These are phyloP conservation scores for Oryza punctata DNA, from an alignment of 176 grass and related monocot genomes.

Conservation along the genomic window DNA sequence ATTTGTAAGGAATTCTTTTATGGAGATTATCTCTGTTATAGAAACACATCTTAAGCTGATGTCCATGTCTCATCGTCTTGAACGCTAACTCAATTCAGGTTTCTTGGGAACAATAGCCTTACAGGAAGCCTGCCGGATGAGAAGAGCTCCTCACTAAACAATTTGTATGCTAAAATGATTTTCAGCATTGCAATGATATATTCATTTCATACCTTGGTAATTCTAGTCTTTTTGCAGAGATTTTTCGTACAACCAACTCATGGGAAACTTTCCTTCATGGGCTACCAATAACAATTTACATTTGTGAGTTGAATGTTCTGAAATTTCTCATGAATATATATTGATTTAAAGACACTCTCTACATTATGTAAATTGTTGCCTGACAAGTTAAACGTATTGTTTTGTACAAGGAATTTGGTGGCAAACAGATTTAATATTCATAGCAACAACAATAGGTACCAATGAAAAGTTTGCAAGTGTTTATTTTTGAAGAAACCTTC, in stretches of 20 bases:
- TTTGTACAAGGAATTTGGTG: slow-evolving; percentile 62
- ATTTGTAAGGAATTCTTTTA: slow-evolving; percentile 62
- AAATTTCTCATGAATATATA: neutral
- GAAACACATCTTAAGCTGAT: neutral
- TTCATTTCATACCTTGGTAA: slow-evolving; percentile 4
- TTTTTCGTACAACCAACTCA: slow-evolving; percentile 89
- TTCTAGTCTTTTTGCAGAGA: slow-evolving; percentile 60
- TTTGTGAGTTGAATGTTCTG: slow-evolving; percentile 59
- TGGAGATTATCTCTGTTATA: neutral
- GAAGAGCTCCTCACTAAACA: slow-evolving; percentile 56
- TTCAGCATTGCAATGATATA: neutral
- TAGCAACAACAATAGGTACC: slow-evolving; percentile 51
- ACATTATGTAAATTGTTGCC: neutral
- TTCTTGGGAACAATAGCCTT: slow-evolving; percentile 95
- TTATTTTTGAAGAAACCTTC: neutral
- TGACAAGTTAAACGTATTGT: neutral
- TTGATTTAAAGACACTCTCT: neutral
- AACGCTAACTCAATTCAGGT: slow-evolving; percentile 45
- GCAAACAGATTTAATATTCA: slow-evolving; percentile 63
- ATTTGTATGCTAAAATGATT: slow-evolving; percentile 53
- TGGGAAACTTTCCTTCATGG: slow-evolving; percentile 79
- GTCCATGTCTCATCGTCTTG: neutral
- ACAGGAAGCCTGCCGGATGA: slow-evolving; percentile 59
- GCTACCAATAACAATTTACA: slow-evolving; percentile 50
- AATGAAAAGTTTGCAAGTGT: neutral